Evolutionary conservation across 2,329 filamentous ascomycete genomes (phyloP).

Genomic region (Lasiodiplodia sp.): DNA sequence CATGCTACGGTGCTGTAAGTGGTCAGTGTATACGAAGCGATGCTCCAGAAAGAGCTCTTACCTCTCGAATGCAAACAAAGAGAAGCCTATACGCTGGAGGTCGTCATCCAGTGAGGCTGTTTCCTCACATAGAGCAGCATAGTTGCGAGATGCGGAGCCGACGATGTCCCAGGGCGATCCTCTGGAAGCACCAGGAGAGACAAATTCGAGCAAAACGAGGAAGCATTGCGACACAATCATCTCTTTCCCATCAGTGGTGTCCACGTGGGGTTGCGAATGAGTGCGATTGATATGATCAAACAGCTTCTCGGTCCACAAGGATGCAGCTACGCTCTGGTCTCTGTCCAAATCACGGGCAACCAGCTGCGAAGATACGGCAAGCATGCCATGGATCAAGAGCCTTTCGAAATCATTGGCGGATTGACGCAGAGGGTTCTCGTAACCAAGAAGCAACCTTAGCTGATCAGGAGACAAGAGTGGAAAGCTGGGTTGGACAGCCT

Average conservation of each 20-base stretch:
- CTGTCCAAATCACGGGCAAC: constrained; percentile 25
- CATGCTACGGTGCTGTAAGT: constrained; percentile 3
- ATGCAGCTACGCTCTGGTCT: constrained; percentile 16
- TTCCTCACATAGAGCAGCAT: constrained; percentile 4
- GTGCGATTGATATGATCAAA: constrained; percentile 7
- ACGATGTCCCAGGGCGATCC: constrained; percentile 10
- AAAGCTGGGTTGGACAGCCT: constrained; percentile 22
- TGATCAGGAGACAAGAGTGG: constrained; percentile 13
- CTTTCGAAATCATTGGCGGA: constrained; percentile 1
- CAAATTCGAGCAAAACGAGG: constrained; percentile 6
- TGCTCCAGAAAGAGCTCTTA: neutral
- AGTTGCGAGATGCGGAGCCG: constrained; percentile 18
- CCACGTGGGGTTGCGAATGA: neutral
- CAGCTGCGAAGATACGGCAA: constrained; percentile 12
- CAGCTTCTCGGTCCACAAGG: constrained; percentile 24
- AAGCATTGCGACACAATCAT: constrained; percentile 8
- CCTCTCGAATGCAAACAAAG: constrained; percentile 19
- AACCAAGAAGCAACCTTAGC: constrained; percentile 6
- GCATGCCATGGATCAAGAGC: constrained; percentile 12
- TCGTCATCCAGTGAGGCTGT: neutral
- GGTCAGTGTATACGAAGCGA: neutral
- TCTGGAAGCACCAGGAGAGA: neutral
- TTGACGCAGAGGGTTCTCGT: constrained; percentile 24
- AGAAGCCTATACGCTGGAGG: constrained; percentile 17
- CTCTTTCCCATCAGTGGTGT: neutral